Percentiles rank a stretch among this genome's conserved stretches.
Conservation (phyloP, 2,329 filamentous ascomycete species). For the Didymella pomorum region DNA sequence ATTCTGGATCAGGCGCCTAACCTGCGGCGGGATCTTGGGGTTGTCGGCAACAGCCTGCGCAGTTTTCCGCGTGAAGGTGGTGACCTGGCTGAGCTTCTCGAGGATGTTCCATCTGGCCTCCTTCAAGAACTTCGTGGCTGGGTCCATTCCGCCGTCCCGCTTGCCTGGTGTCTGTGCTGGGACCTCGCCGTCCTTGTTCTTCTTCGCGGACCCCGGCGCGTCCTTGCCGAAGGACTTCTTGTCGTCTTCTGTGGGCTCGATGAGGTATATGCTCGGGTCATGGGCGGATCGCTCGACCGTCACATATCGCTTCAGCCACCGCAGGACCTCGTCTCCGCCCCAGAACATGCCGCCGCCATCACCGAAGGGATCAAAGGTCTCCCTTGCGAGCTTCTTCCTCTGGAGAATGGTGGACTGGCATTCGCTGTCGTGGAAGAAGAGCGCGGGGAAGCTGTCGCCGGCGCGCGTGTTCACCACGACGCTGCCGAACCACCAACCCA, state of each 20-base stretch:
- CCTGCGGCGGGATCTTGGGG: constrained; percentile 86
- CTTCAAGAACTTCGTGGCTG: constrained; percentile 90
- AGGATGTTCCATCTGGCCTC: constrained; percentile 96
- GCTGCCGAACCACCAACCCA: constrained; percentile 99
- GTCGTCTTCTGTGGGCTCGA: constrained; percentile 88
- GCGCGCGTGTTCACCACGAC: constrained; percentile 89
- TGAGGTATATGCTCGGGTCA: constrained; percentile 88
- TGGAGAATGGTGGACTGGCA: constrained; percentile 95
- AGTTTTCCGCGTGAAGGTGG: constrained; percentile 90
- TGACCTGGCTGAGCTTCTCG: constrained; percentile 97
- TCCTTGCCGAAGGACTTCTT: constrained; percentile 78
- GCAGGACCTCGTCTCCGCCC: constrained; percentile 93
- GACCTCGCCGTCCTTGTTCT: constrained; percentile 42
- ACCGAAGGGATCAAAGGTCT: constrained; percentile 90
- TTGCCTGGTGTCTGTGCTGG: constrained; percentile 41
- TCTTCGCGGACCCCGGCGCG: constrained; percentile 54
- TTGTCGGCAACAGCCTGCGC: constrained; percentile 93
- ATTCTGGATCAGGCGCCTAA: constrained; percentile 83
- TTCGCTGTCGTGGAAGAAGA: constrained; percentile 98
- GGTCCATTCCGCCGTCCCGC: constrained; percentile 83
- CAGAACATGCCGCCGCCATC: constrained; percentile 90
- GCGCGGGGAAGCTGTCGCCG: constrained; percentile 90
- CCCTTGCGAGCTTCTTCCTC: constrained; percentile 82
- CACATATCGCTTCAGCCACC: constrained; percentile 88
- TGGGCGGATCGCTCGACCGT: constrained; percentile 82